Evolutionary conservation across 1,284 basidiomycete genomes (phyloP).

Genomic region (Microbotryomycetes sp.): DNA sequence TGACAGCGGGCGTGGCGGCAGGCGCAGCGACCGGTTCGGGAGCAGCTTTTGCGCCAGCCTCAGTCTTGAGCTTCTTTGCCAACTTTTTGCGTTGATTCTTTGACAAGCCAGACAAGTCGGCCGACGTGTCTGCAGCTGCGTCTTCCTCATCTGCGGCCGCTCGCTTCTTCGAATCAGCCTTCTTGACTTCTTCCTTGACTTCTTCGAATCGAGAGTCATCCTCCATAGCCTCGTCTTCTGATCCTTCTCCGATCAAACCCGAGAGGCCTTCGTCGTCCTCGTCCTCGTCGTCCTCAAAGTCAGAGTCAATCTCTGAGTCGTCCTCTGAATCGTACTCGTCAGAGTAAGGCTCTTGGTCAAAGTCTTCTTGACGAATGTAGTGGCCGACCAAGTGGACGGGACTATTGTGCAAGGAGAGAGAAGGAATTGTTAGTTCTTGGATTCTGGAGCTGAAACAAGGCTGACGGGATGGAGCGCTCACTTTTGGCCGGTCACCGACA

Average conservation of each 20-base stretch:
- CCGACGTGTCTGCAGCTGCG: conserved; percentile 21
- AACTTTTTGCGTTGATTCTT: conserved; percentile 59
- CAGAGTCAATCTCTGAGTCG: conserved; percentile 45
- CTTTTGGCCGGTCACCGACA: conserved; percentile 82
- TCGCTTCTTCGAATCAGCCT: conserved; percentile 33
- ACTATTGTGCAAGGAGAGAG: conserved; percentile 13
- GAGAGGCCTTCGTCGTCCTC: conserved; percentile 6
- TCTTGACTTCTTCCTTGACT: conserved; percentile 45
- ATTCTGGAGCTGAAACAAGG: neutral
- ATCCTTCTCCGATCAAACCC: conserved; percentile 19
- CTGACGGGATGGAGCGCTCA: conserved; percentile 29
- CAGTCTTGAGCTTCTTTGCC: conserved; percentile 64
- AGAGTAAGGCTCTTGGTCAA: conserved; percentile 43
- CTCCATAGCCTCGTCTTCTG: conserved; percentile 19
- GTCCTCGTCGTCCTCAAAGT: conserved; percentile 45
- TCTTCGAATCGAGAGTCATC: conserved; percentile 56
- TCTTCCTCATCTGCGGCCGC: conserved; percentile 38
- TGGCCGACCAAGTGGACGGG: conserved; percentile 81
- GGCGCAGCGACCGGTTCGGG: conserved; percentile 49
- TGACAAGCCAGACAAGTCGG: conserved; percentile 23
- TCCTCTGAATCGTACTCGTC: conserved; percentile 39
- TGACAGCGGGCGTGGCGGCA: conserved; percentile 42
- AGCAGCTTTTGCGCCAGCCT: conserved; percentile 47
- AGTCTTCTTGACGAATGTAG: conserved; percentile 53
- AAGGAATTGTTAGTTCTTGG: conserved; percentile 23